These are phyloP conservation scores for Penicillium sp. DNA, from an alignment of 2,329 filamentous ascomycete species.

Conservation along the genomic window DNA sequence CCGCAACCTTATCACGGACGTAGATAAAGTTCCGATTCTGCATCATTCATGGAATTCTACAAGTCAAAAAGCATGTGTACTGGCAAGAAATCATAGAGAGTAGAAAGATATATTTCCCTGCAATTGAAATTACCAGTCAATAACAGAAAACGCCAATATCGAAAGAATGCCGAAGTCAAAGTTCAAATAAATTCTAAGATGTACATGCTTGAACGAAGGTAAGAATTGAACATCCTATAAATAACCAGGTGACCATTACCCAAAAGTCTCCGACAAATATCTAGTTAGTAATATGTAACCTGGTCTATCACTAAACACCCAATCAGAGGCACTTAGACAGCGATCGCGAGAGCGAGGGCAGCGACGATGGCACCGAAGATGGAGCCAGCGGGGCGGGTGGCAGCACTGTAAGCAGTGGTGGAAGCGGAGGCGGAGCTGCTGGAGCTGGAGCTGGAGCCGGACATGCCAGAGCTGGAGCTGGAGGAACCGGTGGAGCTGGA, in stretches of 20 bases:
- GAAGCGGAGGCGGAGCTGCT: slow-evolving; percentile 9
- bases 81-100: not conserved
- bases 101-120: not conserved
- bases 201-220: slow-evolving; percentile 8
- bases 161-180: not conserved
- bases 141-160: not conserved
- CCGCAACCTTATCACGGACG: not conserved
- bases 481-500: not conserved
- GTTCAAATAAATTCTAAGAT: slow-evolving; percentile 4
- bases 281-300: not conserved
- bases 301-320: not conserved
- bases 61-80: not conserved
- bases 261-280: not conserved
- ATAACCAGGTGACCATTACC: slow-evolving; percentile 3
- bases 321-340: slow-evolving; percentile 12
- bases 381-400: slow-evolving; percentile 16
- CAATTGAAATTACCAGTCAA: not conserved
- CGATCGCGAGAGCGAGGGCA: slow-evolving; percentile 22
- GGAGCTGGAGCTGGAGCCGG: slow-evolving; percentile 1
- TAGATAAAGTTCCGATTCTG: not conserved
- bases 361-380: slow-evolving; percentile 20
- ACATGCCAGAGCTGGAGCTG: not conserved
- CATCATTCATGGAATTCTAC: not conserved
- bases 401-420: slow-evolving; percentile 7
- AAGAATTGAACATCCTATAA: slow-evolving; percentile 10